Evolutionary conservation across 495 filamentous ascomycete species (phyloP).

Genomic region (Xylaria telfairii): DNA sequence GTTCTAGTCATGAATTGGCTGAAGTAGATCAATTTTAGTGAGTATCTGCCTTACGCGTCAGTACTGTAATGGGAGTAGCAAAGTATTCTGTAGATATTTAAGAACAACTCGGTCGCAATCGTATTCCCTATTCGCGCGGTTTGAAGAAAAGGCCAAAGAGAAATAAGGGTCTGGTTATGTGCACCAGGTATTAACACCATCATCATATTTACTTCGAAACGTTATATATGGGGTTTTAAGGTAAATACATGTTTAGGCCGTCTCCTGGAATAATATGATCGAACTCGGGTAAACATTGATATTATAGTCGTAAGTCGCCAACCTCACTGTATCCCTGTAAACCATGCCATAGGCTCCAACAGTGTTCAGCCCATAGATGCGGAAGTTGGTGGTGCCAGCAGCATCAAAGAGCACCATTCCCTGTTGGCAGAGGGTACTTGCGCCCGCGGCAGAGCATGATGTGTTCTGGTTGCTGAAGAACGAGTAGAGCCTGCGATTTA

Average conservation of each 20-base stretch:
- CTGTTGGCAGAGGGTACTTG: constrained; percentile 63
- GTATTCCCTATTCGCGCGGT: neutral
- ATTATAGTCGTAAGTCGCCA: constrained; percentile 61
- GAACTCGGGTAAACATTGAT: constrained; percentile 59
- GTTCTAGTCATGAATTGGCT: neutral
- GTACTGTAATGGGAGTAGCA: neutral
- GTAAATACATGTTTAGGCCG: neutral
- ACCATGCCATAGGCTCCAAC: constrained; percentile 53
- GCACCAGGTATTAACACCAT: neutral
- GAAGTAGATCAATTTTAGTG: too few species aligned
- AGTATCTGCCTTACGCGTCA: too few species aligned
- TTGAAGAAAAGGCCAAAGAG: neutral
- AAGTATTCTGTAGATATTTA: neutral
- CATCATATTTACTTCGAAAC: neutral
- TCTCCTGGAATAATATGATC: constrained; percentile 53
- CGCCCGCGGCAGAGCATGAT: constrained; percentile 46
- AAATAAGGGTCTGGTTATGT: neutral
- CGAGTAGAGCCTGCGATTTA: constrained; percentile 50
- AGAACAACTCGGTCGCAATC: neutral
- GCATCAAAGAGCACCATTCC: constrained; percentile 60
- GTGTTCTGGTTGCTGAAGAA: constrained; percentile 63
- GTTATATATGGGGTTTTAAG: neutral
- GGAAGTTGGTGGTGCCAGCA: constrained; percentile 52
- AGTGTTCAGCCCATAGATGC: constrained; percentile 60
- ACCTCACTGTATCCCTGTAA: constrained; percentile 52